Evolutionary conservation across 2,329 filamentous ascomycete species (phyloP).

Genomic region (Ceratocystis huliohia): DNA sequence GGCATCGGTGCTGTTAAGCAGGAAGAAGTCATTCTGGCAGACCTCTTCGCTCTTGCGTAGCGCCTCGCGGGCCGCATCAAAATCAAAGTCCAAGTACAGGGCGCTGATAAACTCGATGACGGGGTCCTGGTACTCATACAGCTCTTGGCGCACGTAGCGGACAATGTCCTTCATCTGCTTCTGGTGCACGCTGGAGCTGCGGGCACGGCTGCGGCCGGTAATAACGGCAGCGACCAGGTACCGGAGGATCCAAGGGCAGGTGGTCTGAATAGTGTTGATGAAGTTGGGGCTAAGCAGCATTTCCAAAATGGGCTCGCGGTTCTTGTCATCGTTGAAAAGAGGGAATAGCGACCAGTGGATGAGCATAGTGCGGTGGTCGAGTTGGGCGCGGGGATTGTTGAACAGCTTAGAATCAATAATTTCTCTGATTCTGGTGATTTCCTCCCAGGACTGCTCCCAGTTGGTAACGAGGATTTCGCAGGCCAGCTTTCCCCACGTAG

Average conservation of each 20-base stretch:
- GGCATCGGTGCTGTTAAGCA: constrained; percentile 66
- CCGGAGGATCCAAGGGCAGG: constrained; percentile 89
- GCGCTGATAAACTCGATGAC: constrained; percentile 94
- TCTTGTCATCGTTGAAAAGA: constrained; percentile 92
- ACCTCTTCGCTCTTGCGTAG: constrained; percentile 81
- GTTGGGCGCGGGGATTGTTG: constrained; percentile 89
- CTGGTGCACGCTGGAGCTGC: constrained; percentile 80
- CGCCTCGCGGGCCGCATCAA: constrained; percentile 87
- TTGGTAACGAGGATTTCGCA: constrained; percentile 89
- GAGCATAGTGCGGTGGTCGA: constrained; percentile 92
- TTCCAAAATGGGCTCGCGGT: constrained; percentile 82
- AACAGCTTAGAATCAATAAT: constrained; percentile 88
- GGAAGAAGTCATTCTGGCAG: constrained; percentile 88
- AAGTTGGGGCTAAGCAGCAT: constrained; percentile 94
- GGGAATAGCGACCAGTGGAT: constrained; percentile 98
- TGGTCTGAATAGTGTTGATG: constrained; percentile 99
- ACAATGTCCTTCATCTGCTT: constrained; percentile 98
- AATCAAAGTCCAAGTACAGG: constrained; percentile 74
- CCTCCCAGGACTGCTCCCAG: constrained; percentile 89
- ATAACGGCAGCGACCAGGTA: constrained; percentile 92
- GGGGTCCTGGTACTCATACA: constrained; percentile 93
- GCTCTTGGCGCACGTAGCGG: constrained; percentile 89
- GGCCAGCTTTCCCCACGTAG: constrained; percentile 95
- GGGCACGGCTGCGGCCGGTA: constrained; percentile 69
- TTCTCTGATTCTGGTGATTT: constrained; percentile 81